Evolutionary conservation across 2,329 filamentous ascomycete species (phyloP), one percentile per base, ranked within the genome.

Genomic region (Cryphonectria naterciae): DNA sequence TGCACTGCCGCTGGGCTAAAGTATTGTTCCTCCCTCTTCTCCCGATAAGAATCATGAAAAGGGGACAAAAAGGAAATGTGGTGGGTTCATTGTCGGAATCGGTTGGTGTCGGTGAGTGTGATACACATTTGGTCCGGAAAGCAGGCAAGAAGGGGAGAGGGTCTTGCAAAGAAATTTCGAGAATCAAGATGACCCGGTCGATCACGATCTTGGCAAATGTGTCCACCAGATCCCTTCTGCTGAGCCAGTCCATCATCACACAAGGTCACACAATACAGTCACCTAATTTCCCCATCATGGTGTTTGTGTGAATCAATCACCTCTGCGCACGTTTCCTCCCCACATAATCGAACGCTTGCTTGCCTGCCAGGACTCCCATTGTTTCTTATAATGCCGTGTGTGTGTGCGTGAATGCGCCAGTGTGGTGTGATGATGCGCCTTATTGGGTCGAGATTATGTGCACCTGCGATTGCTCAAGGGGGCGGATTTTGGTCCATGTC

Each of bases 171-270:
- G 62, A 58, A 41, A 68, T 65, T 64, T 56, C 58, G 52, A 72
- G 54, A 56, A 46, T 43, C 64, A 66, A 62, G 43, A 68, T 70
- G 65, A 66, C 52, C 37, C 35, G 25, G 67, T 41, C 66, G 65
- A 72, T 68, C 65, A 65, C 60, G 65, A 65, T 52, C 68, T 69
- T 41, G 68, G 46, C 56, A 58, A 60, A 56, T 65, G 65, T 49
- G 68, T 49, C 68, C 67, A 67, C 65, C 49, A 70, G 52, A 66
- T 63, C 25, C 49, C 58, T n/a, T 49, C 46, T n/a, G n/a, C 52
- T 39, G 65, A 22, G 41, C 22, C 65, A 61, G n/a, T 56, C 61
- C 68, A 58, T 72, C 58, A 61, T 11, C 68, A 69, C 28, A 25
- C 15, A 54, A 49, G 46, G 46, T 64, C 39, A 32, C 39, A 32